These are phyloP conservation scores for Primulina eburnea DNA, from an alignment of 257 asterid species.

Conservation along the genomic window DNA sequence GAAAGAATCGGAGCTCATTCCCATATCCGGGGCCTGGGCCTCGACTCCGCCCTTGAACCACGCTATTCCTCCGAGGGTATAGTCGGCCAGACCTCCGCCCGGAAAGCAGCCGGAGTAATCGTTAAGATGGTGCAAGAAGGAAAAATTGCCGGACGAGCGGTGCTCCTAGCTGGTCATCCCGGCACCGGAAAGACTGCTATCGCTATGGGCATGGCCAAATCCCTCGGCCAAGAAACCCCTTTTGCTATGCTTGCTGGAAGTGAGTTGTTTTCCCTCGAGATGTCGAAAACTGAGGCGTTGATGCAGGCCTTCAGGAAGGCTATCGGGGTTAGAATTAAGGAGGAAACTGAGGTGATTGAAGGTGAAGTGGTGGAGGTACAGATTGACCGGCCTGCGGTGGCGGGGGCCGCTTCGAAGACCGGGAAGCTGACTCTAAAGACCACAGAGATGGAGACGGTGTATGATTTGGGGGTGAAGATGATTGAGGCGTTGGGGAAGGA, in stretches of 20 bases:
- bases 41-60: constrained; percentile 78
- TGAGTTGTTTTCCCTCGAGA: constrained; percentile 82
- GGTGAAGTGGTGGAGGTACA: constrained; percentile 87
- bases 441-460: constrained; percentile 87
- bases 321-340: constrained; percentile 80
- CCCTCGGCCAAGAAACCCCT: constrained; percentile 85
- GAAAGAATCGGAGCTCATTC: constrained; percentile 89
- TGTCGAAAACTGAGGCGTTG: constrained; percentile 87
- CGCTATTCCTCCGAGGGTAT: constrained; percentile 76
- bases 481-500: constrained; percentile 90
- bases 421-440: constrained; percentile 82
- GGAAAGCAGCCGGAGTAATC: constrained; percentile 80
- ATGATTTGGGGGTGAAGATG: constrained; percentile 87
- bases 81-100: constrained; percentile 82
- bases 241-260: constrained; percentile 90
- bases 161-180: constrained; percentile 78
- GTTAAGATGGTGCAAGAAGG: constrained; percentile 83
- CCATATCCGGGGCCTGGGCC: constrained; percentile 80
- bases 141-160: constrained; percentile 76
- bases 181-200: constrained; percentile 89
- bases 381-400: constrained; percentile 76
- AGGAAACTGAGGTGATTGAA: constrained; percentile 84
- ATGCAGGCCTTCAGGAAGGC: constrained; percentile 91
- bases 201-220: constrained; percentile 93
- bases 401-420: constrained; percentile 77